phyloP scores from a whole-genome alignment of 257 asterid genomes.

The Solanum ossicruentum region DNA sequence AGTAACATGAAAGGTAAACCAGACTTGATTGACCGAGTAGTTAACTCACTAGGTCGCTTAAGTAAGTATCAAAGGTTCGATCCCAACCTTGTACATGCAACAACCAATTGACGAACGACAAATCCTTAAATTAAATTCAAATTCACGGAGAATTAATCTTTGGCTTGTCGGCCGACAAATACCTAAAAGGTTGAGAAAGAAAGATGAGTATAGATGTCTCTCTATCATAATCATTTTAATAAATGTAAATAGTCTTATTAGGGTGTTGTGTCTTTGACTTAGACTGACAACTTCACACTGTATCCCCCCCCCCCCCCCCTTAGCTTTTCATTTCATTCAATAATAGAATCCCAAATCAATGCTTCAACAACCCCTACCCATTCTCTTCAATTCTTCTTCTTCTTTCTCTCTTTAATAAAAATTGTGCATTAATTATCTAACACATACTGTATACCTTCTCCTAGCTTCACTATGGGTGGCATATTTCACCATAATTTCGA shows the following conservation, averaged over 20 bases:
- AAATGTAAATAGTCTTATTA: neutral
- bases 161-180: no score
- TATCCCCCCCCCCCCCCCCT: neutral
- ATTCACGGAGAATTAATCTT: accelerated
- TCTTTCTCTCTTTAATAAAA: neutral
- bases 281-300: neutral
- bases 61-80: no score
- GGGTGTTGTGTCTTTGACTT: neutral
- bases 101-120: accelerated
- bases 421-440: neutral
- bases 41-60: no score
- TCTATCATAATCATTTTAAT: neutral
- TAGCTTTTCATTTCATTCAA: neutral
- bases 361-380: neutral
- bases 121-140: accelerated
- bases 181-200: neutral
- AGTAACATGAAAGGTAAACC: neutral
- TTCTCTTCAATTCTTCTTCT: neutral
- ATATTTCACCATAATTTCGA: neutral
- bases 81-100: accelerated
- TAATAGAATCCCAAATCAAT: neutral
- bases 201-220: neutral
- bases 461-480: neutral
- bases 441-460: neutral
- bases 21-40: no score